These are phyloP conservation scores for Backusella sp. DNA, from an alignment of 192 early-diverging fungal species.

Conservation along the genomic window DNA sequence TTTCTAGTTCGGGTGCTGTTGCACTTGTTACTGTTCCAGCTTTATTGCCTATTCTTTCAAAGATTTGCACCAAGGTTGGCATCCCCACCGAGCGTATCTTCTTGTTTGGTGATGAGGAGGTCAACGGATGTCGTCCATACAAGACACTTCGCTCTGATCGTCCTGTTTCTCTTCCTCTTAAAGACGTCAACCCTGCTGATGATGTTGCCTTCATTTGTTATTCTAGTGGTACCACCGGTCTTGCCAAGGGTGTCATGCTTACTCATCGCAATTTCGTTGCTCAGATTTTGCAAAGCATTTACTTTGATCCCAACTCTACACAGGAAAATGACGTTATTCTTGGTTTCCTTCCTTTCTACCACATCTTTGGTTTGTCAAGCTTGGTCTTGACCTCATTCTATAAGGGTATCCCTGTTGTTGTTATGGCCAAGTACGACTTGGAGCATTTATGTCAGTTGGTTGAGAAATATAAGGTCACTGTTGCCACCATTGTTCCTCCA, in stretches of 20 bases:
- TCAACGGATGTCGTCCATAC: constrained; percentile 20
- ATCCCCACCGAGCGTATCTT: constrained; percentile 41
- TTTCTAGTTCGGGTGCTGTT: constrained; percentile 65
- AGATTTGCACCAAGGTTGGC: constrained; percentile 29
- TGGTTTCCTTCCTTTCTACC: constrained; percentile 75
- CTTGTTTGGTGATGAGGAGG: constrained; percentile 44
- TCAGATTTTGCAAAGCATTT: background rate
- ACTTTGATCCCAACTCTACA: background rate
- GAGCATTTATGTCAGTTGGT: constrained; percentile 58
- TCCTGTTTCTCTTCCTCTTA: constrained; percentile 14
- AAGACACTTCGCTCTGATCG: constrained; percentile 16
- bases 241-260: constrained; percentile 81
- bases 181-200: constrained; percentile 2
- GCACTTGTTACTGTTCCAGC: constrained; percentile 57
- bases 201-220: constrained; percentile 65
- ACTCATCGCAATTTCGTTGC: constrained; percentile 79
- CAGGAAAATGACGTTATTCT: constrained; percentile 29
- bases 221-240: constrained; percentile 62
- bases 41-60: constrained; percentile 34
- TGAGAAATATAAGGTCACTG: constrained; percentile 67
- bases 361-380: constrained; percentile 67
- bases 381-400: constrained; percentile 42
- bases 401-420: constrained; percentile 58
- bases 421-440: constrained; percentile 80
- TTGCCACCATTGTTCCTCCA: constrained; percentile 36